phyloP scores from a whole-genome alignment of 2,329 filamentous ascomycete species.

The Colletotrichum sp. region DNA sequence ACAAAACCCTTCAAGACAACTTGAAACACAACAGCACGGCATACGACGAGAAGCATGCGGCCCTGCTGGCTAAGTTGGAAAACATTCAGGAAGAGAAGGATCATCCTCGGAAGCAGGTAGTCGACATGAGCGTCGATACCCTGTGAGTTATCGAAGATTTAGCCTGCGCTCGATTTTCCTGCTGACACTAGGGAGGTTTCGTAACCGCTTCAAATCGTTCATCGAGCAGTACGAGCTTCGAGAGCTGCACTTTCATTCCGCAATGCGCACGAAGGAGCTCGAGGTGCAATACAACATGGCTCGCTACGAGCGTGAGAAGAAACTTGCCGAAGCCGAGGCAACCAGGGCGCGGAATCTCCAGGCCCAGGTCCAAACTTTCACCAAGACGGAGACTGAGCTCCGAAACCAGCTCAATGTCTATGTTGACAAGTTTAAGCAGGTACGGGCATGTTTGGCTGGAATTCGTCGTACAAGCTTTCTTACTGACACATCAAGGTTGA shows the following conservation, averaged over 20 bases:
- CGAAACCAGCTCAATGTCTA: constrained; percentile 97
- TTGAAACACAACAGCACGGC: constrained; percentile 83
- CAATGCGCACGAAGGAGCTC: constrained; percentile 92
- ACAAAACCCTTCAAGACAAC: constrained; percentile 86
- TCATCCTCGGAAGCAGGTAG: constrained; percentile 77
- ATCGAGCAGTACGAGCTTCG: constrained; percentile 97
- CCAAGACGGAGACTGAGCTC: constrained; percentile 92
- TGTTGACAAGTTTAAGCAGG: constrained; percentile 99
- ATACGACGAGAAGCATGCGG: constrained; percentile 84
- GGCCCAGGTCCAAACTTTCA: constrained; percentile 91
- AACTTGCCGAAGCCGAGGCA: constrained; percentile 82
- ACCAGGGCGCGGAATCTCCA: constrained; percentile 85
- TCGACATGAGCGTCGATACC: constrained; percentile 82
- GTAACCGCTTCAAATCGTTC: constrained; percentile 89
- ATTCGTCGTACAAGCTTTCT: not conserved
- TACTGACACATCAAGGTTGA: constrained; percentile 72
- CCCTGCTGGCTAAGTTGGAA: constrained; percentile 82
- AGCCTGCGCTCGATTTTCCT: not conserved
- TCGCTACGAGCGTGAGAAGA: constrained; percentile 88
- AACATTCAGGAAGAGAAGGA: constrained; percentile 88
- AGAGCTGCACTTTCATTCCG: constrained; percentile 90
- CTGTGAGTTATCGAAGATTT: not conserved
- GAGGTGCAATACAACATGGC: constrained; percentile 93
- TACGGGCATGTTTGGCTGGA: constrained; percentile 47
- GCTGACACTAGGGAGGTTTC: constrained; percentile 67